Evolutionary conservation across 169 alveolate genomes (phyloP), one percentile per base, ranked within the genome.

Genomic region (Cryptosporidium meleagridis): DNA sequence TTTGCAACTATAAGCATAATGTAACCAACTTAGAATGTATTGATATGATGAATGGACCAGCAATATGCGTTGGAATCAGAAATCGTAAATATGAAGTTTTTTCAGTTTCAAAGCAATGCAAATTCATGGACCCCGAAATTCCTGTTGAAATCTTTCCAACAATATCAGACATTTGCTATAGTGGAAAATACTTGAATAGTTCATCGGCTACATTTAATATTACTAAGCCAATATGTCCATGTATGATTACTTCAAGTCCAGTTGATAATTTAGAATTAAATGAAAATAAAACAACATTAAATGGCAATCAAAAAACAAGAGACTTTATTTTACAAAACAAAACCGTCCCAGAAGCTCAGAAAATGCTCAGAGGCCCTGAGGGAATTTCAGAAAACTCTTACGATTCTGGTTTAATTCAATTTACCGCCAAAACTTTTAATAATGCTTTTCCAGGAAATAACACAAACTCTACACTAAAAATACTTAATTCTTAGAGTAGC

Each of bases 11-110:
- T 12, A 65, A 62, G 16, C 48, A 51, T n/a, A 80, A 41, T 26
- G 65, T 80, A 3, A 80, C 80, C 2, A 80, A 59, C 39, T 53
- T 80, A 9, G 89, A 80, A 18, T 80, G 89, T 41, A 80, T 80
- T n/a, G 89, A 80, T 48, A 80, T 80, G 89, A 41, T 80, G 75
- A 59, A 65, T 29, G 89, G 89, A 9, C 89, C 89, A 7, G 75
- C 89, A 62, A 65, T 80, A 18, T 80, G 89, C 44, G 75, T 80
- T 35, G 89, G 89, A 39, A 80, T 80, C 3, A 80, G 89, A 62
- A 80, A 80, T 48, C 48, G 58, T 41, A 65, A 37, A 23, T 80
- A 80, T 41, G 67, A 61, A 4, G 75, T 80, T 6, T 80, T 80
- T 80, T 39, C 51, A 23, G 89, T 67, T 21, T 51, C 89, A 16